Base-by-base conservation (phyloP, 2,329 filamentous ascomycete genomes). In the Penicillium sp. region DNA sequence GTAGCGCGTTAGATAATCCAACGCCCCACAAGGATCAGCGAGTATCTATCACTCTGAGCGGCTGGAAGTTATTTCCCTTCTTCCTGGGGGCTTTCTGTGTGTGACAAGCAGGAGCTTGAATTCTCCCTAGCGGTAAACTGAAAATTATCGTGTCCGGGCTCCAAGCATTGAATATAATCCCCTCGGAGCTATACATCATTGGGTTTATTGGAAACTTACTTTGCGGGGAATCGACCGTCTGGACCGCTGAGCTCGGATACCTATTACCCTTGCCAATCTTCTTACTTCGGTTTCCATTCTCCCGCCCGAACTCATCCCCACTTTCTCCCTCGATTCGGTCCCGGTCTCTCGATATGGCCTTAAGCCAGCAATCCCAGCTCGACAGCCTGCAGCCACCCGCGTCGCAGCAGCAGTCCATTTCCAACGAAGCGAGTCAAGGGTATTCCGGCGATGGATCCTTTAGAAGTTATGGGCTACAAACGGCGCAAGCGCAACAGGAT, bases 401-500 rank as follows among this genome's bases (percentile, higher is more conserved):
- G 23, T 45, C 55, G 27, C 59, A 59, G 44, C 46, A 53, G 10
- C 57, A 51, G 35, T 48, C 51, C 21, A 39, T 29, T n/a, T 39
- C 61, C 16, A 58, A 49, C 29, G 60, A 66, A 25, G 53, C 54
- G 47, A 54, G 47, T 21, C 53, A 50, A n/a, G 33, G 43, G 9
- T 58, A 58, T 33, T 7, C 35, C 26, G 43, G 58, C 42, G 57
- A 66, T 3, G 62, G 55, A 14, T 54, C 61, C 10, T 62, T 59
- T 29, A 50, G 55, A 19, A 50, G 60, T 3, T 64, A 60, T 47
- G 60, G 53, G 14, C 35, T 62, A 19, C 60, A 63, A 42, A 43
- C 31, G 23, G 27, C 45, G 19, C 65, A 61, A 31, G 31, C 45
- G 16, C 65, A 61, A 27, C 55, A 52, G 16, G 26, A 86, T 57